Conservation (phyloP, 176 grass and related monocot genomes). For the Aegilops sharonensis region DNA sequence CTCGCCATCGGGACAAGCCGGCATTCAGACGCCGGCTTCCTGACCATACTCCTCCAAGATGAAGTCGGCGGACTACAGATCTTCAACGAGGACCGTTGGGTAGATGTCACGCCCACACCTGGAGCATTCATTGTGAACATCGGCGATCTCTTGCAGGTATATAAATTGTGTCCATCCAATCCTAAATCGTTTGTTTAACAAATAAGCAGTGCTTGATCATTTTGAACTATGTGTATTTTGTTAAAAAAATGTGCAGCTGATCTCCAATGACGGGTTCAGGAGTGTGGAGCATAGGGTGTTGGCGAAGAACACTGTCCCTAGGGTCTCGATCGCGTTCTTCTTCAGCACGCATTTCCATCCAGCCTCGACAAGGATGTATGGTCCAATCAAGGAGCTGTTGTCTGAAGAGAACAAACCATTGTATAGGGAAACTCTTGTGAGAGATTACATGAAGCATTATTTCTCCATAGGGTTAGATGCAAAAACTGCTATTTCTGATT, state of each 20-base stretch:
- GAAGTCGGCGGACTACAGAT: conserved; percentile 46
- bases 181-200: no score
- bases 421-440: not conserved
- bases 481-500: not conserved
- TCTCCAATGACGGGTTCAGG: not conserved
- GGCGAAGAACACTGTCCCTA: no score
- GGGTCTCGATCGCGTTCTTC: no score
- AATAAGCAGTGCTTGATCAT: not conserved
- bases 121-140: conserved; percentile 55
- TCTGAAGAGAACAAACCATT: not conserved
- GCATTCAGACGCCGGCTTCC: conserved; percentile 48
- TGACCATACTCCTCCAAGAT: conserved; percentile 52
- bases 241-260: not conserved
- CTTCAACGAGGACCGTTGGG: conserved; percentile 31
- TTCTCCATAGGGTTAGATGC: not conserved
- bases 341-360: not conserved
- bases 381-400: not conserved
- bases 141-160: conserved; percentile 52
- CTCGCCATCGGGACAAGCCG: conserved; percentile 40
- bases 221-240: not conserved
- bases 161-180: no score
- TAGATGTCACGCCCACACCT: conserved; percentile 30
- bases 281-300: no score
- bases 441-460: not conserved
- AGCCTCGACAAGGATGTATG: not conserved